Evolutionary conservation across 495 filamentous ascomycete genomes (phyloP).

Genomic region (Pseudevernia furfuracea): DNA sequence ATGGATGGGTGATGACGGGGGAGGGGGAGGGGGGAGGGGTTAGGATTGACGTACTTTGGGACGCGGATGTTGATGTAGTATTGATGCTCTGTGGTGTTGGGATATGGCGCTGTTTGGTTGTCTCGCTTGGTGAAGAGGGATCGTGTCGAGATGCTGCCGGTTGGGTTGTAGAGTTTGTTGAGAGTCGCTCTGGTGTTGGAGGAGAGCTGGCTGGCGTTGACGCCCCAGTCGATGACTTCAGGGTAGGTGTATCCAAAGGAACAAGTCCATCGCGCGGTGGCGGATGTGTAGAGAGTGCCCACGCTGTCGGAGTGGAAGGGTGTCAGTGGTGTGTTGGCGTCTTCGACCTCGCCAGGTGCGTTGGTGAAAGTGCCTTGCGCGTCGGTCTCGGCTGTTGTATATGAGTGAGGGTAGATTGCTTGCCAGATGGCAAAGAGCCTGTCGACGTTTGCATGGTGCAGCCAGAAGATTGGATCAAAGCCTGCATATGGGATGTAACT

Average conservation of each 20-base stretch:
- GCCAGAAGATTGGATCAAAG: conserved; percentile 69
- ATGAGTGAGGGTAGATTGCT: conserved; percentile 46
- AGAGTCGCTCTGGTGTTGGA: conserved; percentile 30
- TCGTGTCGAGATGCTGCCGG: conserved; percentile 8
- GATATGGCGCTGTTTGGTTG: conserved; percentile 17
- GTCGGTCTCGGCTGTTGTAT: conserved; percentile 35
- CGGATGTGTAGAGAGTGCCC: no score
- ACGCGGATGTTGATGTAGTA: conserved; percentile 57
- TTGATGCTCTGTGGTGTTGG: conserved; percentile 34
- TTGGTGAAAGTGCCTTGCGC: conserved; percentile 45
- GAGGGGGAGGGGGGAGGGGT: no score
- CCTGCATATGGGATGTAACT: conserved; percentile 49
- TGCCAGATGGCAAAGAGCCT: conserved; percentile 69
- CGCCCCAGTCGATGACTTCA: conserved; percentile 36
- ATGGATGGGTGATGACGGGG: no score
- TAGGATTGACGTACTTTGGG: conserved; percentile 34
- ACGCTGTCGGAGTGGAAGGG: conserved; percentile 35
- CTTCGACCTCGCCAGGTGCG: conserved; percentile 32
- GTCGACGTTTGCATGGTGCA: conserved; percentile 57
- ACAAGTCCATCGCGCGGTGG: no score
- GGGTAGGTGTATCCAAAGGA: conserved; percentile 45
- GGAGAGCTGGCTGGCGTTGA: conserved; percentile 24
- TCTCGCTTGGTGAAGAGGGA: not conserved
- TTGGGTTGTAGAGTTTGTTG: conserved; percentile 33
- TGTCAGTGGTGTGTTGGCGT: conserved; percentile 32